Evolutionary conservation across 495 filamentous ascomycete species (phyloP).

Genomic region (Evernia prunastri): DNA sequence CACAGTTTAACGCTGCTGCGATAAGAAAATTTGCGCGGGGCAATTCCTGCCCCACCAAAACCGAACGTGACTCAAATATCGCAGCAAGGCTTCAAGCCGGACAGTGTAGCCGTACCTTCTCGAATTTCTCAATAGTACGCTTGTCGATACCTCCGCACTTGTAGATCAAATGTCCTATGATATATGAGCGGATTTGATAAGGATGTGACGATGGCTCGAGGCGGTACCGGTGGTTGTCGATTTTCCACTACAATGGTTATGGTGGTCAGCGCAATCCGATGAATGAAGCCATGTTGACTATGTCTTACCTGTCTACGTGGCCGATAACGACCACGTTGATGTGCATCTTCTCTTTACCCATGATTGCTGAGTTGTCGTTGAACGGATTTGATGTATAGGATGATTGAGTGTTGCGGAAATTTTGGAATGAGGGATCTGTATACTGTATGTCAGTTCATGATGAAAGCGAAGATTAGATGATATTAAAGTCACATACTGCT

Average conservation of each 20-base stretch:
- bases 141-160: slow-evolving; percentile 99
- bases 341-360: slow-evolving; percentile 84
- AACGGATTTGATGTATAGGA: not conserved
- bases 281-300: not conserved
- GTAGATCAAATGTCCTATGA: slow-evolving; percentile 91
- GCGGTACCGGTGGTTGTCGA: slow-evolving; percentile 83
- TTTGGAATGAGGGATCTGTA: slow-evolving; percentile 8
- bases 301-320: slow-evolving; percentile 60
- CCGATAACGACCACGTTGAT: slow-evolving; percentile 99
- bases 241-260: slow-evolving; percentile 87
- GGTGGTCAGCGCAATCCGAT: slow-evolving; percentile 78
- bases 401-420: not conserved
- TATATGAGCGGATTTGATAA: slow-evolving; percentile 30
- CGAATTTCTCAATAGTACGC: slow-evolving; percentile 99
- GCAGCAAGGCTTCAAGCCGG: slow-evolving; percentile 18
- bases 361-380: slow-evolving; percentile 7
- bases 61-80: slow-evolving; percentile 19
- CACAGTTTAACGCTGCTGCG: slow-evolving; percentile 12
- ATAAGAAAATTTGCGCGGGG: slow-evolving; percentile 34
- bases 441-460: not conserved
- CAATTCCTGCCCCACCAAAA: slow-evolving; percentile 28
- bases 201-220: slow-evolving; percentile 20
- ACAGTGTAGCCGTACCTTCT: slow-evolving; percentile 64
- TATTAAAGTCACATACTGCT: not conserved
- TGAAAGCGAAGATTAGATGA: not conserved